These are phyloP conservation scores for Colletotrichum liriopes DNA, from an alignment of 2,329 filamentous ascomycete species.

Conservation along the genomic window DNA sequence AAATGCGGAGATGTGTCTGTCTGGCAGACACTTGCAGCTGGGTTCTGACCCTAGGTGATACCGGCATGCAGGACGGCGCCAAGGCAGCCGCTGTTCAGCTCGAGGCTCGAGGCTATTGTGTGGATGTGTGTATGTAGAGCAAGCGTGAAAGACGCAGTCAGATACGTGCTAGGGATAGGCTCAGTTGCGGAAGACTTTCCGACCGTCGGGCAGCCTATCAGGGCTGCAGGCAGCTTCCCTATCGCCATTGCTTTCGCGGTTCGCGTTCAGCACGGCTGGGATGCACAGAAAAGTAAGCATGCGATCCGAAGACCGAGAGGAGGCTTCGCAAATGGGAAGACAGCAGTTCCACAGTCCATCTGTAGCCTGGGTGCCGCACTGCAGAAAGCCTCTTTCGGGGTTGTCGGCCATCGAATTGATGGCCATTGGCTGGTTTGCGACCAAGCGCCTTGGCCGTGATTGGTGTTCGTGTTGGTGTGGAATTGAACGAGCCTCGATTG, in stretches of 20 bases:
- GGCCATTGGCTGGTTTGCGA: slow-evolving; percentile 33
- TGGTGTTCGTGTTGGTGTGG: not conserved
- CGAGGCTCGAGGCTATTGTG: not conserved
- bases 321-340: slow-evolving; percentile 11
- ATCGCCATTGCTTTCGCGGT: not conserved
- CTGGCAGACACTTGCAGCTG: slow-evolving; percentile 34
- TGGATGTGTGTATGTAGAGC: not conserved
- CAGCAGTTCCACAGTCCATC: not conserved
- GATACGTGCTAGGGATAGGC: slow-evolving; percentile 18
- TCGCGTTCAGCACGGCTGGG: slow-evolving; percentile 10
- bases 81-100: not conserved
- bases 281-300: slow-evolving; percentile 5
- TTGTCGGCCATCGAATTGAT: not conserved
- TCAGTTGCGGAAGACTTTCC: slow-evolving; percentile 1
- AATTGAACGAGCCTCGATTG: not conserved
- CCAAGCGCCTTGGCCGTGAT: not conserved
- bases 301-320: slow-evolving; percentile 4
- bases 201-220: slow-evolving; percentile 20
- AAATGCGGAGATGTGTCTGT: slow-evolving; percentile 21
- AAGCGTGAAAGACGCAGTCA: slow-evolving; percentile 29
- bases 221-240: slow-evolving; percentile 1
- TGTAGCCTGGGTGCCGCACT: not conserved
- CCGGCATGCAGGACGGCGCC: slow-evolving; percentile 11
- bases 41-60: slow-evolving; percentile 2
- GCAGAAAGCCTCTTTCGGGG: slow-evolving; percentile 16